A percentile compares a stretch with the other conserved stretches of the same genome.
Conservation (phyloP, 2,329 filamentous ascomycete species). For the Piedraia hortae region DNA sequence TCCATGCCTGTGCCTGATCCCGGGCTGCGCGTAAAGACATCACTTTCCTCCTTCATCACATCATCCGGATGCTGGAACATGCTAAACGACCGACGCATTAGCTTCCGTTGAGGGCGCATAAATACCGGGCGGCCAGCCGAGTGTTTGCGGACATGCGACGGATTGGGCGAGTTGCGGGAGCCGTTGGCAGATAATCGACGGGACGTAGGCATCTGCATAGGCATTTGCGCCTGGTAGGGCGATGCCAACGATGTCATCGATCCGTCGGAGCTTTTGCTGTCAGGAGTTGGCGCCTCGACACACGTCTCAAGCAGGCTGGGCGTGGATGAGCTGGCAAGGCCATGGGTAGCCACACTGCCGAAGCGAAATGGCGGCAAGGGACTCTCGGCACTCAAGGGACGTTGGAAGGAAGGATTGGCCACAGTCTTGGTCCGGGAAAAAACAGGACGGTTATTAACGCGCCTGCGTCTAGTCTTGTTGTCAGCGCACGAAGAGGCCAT, state of each 20-base stretch:
- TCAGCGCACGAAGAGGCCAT: slow-evolving; percentile 1
- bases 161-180: slow-evolving; percentile 49
- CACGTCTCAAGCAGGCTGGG: slow-evolving; percentile 60
- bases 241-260: slow-evolving; percentile 17
- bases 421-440: slow-evolving; percentile 45
- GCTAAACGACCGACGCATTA: slow-evolving; percentile 75
- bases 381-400: slow-evolving; percentile 29
- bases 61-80: slow-evolving; percentile 92
- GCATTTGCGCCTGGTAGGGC: too few species aligned
- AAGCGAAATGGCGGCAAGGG: slow-evolving; percentile 53
- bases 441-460: slow-evolving; percentile 35
- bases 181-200: slow-evolving; percentile 36
- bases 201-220: slow-evolving; percentile 32
- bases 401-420: slow-evolving; percentile 34
- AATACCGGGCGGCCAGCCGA: slow-evolving; percentile 29
- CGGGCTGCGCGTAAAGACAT: slow-evolving; percentile 24
- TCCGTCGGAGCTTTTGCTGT: slow-evolving; percentile 35
- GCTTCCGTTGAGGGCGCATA: slow-evolving; percentile 52
- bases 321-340: slow-evolving; percentile 21
- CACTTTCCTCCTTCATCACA: slow-evolving; percentile 53
- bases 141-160: slow-evolving; percentile 40
- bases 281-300: slow-evolving; percentile 48
- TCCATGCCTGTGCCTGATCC: slow-evolving; percentile 43
- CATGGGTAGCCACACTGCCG: slow-evolving; percentile 20
- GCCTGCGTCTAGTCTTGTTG: slow-evolving; percentile 7